Evolutionary conservation across 2,329 filamentous ascomycete genomes (phyloP).

Genomic region (Epichloe sp.): DNA sequence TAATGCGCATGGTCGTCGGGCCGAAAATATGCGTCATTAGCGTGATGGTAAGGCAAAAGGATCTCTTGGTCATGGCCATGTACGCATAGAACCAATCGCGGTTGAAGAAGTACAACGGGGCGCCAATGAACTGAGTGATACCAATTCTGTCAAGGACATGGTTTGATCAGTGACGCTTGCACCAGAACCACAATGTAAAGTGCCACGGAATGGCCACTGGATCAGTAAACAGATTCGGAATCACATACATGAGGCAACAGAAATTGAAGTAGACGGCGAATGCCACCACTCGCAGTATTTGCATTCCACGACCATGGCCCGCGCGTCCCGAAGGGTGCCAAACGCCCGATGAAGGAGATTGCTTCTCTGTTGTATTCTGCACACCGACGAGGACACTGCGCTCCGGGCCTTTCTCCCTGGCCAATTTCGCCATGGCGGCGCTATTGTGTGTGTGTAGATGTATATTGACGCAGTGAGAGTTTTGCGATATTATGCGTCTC

Average conservation of each 20-base stretch:
- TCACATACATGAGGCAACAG: constrained; percentile 31
- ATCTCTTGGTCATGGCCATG: constrained; percentile 78
- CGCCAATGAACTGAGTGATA: constrained; percentile 61
- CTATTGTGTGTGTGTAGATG: no score
- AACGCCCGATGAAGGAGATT: constrained; percentile 4
- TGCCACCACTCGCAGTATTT: constrained; percentile 37
- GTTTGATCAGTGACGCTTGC: constrained; percentile 5
- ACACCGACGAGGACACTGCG: constrained; percentile 15
- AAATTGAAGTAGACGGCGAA: constrained; percentile 39
- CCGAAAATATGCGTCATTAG: constrained; percentile 79
- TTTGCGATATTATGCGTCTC: not conserved
- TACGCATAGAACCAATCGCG: constrained; percentile 71
- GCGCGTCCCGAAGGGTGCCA: constrained; percentile 42
- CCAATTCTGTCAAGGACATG: constrained; percentile 36
- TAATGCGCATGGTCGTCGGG: constrained; percentile 71
- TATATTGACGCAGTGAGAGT: not conserved
- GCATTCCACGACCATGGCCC: constrained; percentile 36
- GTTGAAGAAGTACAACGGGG: constrained; percentile 63
- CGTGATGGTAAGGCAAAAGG: constrained; percentile 65
- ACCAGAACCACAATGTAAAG: not conserved
- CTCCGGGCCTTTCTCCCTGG: constrained; percentile 12
- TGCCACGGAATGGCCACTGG: not conserved
- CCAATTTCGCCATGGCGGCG: constrained; percentile 14
- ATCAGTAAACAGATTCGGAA: not conserved
- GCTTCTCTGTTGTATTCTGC: constrained; percentile 8